Evolutionary conservation across 1,284 basidiomycete species (phyloP).

Genomic region (Apiotrichum siamense): DNA sequence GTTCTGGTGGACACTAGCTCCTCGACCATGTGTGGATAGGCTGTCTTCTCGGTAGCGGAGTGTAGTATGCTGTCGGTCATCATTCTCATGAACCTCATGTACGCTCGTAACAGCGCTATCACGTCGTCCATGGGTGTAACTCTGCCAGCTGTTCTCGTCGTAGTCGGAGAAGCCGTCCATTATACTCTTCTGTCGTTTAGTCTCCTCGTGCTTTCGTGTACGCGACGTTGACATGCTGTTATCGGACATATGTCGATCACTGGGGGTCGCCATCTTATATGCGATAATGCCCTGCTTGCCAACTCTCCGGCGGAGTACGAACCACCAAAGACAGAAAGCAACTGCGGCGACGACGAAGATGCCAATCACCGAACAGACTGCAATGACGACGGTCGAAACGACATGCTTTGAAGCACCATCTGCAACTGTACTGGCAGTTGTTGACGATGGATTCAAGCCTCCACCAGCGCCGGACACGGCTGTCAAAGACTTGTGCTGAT

Average conservation of each 20-base stretch:
- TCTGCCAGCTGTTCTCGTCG: slow-evolving; percentile 37
- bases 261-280: slow-evolving; percentile 16
- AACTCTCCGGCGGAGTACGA: slow-evolving; percentile 42
- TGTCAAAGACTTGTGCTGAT: slow-evolving; percentile 29
- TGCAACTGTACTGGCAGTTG: slow-evolving; percentile 7
- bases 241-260: slow-evolving; percentile 10
- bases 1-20: slow-evolving; percentile 10
- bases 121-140: slow-evolving; percentile 30
- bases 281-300: slow-evolving; percentile 33
- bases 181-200: slow-evolving; percentile 42
- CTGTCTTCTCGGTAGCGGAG: background rate
- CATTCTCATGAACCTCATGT: slow-evolving; percentile 26
- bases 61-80: slow-evolving; percentile 1
- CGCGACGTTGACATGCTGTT: slow-evolving; percentile 23
- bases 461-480: slow-evolving; percentile 28
- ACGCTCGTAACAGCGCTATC: slow-evolving; percentile 25
- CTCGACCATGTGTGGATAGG: slow-evolving; percentile 11
- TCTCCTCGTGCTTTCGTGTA: slow-evolving; percentile 37
- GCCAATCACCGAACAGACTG: slow-evolving; percentile 36
- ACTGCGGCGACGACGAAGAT: slow-evolving; percentile 39
- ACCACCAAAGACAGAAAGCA: slow-evolving; percentile 44
- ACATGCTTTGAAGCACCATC: slow-evolving; percentile 17
- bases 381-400: slow-evolving; percentile 35
- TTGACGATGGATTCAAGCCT: slow-evolving; percentile 3
- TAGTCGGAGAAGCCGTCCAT: slow-evolving; percentile 44